Percentiles rank a stretch among this genome's conserved stretches.
phyloP scores from a whole-genome alignment of 1,284 basidiomycete genomes.

The Boletus mariae region DNA sequence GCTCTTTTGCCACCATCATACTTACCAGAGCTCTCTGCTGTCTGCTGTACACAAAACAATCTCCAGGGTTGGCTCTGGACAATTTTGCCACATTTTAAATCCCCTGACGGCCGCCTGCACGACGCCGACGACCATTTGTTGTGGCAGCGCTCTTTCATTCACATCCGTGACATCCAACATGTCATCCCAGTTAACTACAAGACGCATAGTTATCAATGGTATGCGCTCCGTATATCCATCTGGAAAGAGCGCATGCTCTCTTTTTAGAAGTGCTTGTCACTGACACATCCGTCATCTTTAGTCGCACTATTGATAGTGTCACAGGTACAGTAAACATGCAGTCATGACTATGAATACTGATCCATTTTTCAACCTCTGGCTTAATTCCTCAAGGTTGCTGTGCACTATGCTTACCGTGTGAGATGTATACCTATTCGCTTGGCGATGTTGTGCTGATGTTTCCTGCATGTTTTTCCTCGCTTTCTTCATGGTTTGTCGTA shows the following conservation, averaged over 20 bases:
- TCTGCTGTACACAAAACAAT: background rate
- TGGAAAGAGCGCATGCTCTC: background rate
- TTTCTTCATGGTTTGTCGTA: constrained; percentile 15
- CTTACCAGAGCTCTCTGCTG: no score
- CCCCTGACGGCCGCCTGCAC: background rate
- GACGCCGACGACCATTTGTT: background rate
- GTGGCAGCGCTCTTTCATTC: background rate
- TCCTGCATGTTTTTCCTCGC: background rate
- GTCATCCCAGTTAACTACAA: constrained; percentile 25
- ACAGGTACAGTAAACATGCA: constrained; percentile 38
- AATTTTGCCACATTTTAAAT: background rate
- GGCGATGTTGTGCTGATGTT: background rate
- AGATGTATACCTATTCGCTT: constrained; percentile 16
- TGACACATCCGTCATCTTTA: constrained; percentile 26
- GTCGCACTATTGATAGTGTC: constrained; percentile 62
- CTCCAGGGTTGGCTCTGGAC: background rate
- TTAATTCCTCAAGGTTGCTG: constrained; percentile 39
- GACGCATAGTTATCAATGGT: constrained; percentile 28
- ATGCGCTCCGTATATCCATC: constrained; percentile 1
- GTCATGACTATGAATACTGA: background rate
- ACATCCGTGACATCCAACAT: constrained; percentile 8
- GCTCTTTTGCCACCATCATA: no score
- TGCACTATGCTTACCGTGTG: constrained; percentile 49
- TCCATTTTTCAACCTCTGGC: background rate
- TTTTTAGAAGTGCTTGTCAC: background rate